Evolutionary conservation across 1,284 basidiomycete genomes (phyloP).

Genomic region (Austropuccinia psidii): DNA sequence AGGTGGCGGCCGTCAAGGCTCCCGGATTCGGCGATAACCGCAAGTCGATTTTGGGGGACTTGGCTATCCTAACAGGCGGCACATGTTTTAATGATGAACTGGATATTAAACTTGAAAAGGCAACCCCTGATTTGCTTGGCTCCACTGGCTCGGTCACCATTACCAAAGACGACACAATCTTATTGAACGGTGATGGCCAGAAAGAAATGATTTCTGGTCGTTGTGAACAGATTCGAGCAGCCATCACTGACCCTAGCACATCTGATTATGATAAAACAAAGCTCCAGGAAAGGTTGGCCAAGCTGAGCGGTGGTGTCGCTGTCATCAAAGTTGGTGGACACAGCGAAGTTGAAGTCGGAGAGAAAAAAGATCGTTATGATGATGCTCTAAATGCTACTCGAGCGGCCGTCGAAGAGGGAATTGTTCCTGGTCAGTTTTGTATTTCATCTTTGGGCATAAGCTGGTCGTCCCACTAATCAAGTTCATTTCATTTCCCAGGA

Average conservation of each 20-base stretch:
- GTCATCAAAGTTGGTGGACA: slow-evolving; percentile 96
- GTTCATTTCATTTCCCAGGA: slow-evolving; percentile 39
- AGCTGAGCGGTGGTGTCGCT: slow-evolving; percentile 89
- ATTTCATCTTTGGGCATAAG: neutral
- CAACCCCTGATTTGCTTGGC: slow-evolving; percentile 81
- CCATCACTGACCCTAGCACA: slow-evolving; percentile 74
- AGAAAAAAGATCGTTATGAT: slow-evolving; percentile 99
- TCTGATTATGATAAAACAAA: slow-evolving; percentile 91
- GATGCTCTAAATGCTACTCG: slow-evolving; percentile 95
- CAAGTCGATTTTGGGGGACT: slow-evolving; percentile 92
- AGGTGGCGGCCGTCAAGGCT: slow-evolving; percentile 88
- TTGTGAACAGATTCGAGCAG: slow-evolving; percentile 86
- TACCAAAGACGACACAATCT: slow-evolving; percentile 97
- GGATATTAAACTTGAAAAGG: slow-evolving; percentile 92
- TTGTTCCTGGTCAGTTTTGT: slow-evolving; percentile 76
- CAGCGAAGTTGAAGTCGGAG: slow-evolving; percentile 90
- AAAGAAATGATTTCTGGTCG: slow-evolving; percentile 77
- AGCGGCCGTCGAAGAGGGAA: slow-evolving; percentile 96
- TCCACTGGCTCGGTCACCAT: slow-evolving; percentile 84
- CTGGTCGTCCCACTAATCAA: slow-evolving; percentile 59
- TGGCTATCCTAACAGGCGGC: slow-evolving; percentile 92
- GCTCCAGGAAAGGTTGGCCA: slow-evolving; percentile 93
- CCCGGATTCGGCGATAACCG: slow-evolving; percentile 99
- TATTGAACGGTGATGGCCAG: slow-evolving; percentile 84
- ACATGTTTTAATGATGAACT: slow-evolving; percentile 98